Evolutionary conservation across 2,329 filamentous ascomycete genomes (phyloP), one percentile per base, ranked within the genome.

Genomic region (Paecilomyces sp.): DNA sequence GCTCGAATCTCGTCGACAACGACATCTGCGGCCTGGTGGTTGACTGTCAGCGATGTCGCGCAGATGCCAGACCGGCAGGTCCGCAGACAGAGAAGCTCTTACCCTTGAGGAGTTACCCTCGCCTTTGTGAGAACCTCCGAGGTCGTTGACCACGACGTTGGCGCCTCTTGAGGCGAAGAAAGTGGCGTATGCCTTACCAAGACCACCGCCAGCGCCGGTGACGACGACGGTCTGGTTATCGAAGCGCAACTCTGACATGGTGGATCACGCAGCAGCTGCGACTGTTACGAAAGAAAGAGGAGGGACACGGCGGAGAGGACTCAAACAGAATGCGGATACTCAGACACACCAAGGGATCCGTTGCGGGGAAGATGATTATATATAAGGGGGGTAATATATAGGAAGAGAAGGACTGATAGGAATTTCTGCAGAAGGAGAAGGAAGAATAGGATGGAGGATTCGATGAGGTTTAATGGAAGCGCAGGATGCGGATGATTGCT

Each of bases 91-190:
- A n/a, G 12, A 41, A 52, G n/a, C 24, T 68, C 80, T 67, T 79
- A 96, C 92, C 86, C 91, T 95, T 75, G 86, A 86, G 51, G 90
- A 93, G 68, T 83, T 86, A 61, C 92, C 93, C 80, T 97, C 92
- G 67, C 94, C 93, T 78, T 94, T 93, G 83, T 94, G 92, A 54
- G 92, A 94, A 56, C 86, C 91, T 63, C 94, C 94, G 57, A 97
- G 84, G 74, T 99, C 94, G 77, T 99, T 99, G 69, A 99, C 94
- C 55, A 99, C 93, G 68, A 96, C 90, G 77, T 89, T 95, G 68
- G 92, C 94, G 70, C 94, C 94, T 72, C 93, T 87, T 59, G 90
- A 92, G 60, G 85, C 94, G 74, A 96, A 97, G 82, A 96, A 97
- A 62, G 88, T 80, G 67, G 89, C 88, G 78, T 95, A 95, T 73